These are phyloP conservation scores for Nemania abortiva DNA, from an alignment of 2,329 filamentous ascomycete species.

Conservation along the genomic window DNA sequence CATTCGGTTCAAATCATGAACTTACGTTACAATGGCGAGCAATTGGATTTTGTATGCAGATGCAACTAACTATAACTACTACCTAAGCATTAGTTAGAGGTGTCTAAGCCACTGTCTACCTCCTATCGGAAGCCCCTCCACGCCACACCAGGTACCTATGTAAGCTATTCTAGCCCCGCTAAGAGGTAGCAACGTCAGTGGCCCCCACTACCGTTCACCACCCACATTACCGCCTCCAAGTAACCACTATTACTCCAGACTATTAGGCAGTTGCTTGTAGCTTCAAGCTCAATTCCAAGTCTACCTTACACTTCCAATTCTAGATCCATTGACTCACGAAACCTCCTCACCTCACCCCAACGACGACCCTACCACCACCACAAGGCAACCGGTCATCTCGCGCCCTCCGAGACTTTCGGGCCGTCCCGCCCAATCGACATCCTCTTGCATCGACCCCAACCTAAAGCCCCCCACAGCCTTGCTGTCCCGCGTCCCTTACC, in stretches of 20 bases:
- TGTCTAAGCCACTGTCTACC: constrained; percentile 10
- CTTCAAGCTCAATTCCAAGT: constrained; percentile 21
- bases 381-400: constrained; percentile 6
- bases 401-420: constrained; percentile 13
- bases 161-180: constrained; percentile 14
- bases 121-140: background rate
- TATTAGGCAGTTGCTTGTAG: constrained; percentile 4
- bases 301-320: background rate
- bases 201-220: constrained; percentile 29
- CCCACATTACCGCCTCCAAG: constrained; percentile 25
- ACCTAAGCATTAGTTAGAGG: background rate
- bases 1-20: background rate
- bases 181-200: constrained; percentile 36
- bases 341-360: background rate
- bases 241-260: constrained; percentile 12
- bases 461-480: constrained; percentile 23
- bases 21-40: background rate
- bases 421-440: constrained; percentile 22
- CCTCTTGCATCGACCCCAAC: constrained; percentile 33
- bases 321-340: constrained; percentile 4
- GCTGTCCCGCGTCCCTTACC: constrained; percentile 12
- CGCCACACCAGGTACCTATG: constrained; percentile 2
- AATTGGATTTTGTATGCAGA: background rate
- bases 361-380: background rate
- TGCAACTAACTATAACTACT: background rate